Base-by-base conservation (phyloP, 371 early-diverging fungal species). In the Vairimorpha ceranae region DNA sequence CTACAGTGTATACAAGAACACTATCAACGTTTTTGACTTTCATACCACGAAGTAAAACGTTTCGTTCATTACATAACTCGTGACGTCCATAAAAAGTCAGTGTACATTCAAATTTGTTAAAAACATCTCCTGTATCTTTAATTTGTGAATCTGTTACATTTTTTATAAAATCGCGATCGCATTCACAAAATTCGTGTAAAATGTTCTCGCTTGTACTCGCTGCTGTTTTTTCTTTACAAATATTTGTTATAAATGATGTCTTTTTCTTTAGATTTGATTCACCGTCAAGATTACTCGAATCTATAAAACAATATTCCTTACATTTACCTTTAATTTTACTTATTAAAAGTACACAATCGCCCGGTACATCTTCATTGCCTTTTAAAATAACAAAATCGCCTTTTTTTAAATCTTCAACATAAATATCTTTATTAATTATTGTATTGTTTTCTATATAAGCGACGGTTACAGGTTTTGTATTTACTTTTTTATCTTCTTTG, bases 251-350 rank as follows among this genome's bases (percentile, higher is more conserved):
- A 4, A 45, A 32, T 15, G 65, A 36, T 14, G 72, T 67, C 58
- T 75, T 80, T 45, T 74, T 75, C 83, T 94, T 94, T 19, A 94
- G 83, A 77, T 93, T 93, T 19, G 91, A 91, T 82, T 95, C 96
- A 21, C 96, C 96, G 81, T 95, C 94, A 70, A 95, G 82, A 76
- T 92, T 91, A 67, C 91, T 91, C 12, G 96, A 94, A 83, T 95
- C 94, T 38, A 94, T 87, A 83, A 90, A 94, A 80, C 92, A 91
- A 36, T 91, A 86, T 10, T 88, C 83, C 17, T 86, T 85, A 51
- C 85, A 85, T 52, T 19, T 41, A 27, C 75, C 71, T 2, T 76
- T 72, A 14, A 82, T 78, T 21, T 78, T 69, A 29, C 74, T 69
- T 29, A 68, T 67, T 12, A 90, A 35, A 29, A 90, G 27, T 0